Evolutionary conservation across 2,329 filamentous ascomycete species (phyloP).

Genomic region (Fusarium goolgardi): DNA sequence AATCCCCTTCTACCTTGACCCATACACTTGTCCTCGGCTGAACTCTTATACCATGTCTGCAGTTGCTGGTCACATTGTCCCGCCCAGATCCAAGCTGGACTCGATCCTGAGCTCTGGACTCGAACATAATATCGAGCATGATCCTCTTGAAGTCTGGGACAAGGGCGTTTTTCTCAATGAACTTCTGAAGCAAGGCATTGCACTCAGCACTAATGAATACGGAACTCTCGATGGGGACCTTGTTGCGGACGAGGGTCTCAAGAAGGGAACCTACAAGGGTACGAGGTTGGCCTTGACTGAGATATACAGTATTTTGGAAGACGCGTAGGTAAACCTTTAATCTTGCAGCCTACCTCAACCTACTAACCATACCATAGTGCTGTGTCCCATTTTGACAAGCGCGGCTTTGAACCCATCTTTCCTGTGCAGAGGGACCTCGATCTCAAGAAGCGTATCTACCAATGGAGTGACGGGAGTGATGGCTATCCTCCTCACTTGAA

Average conservation of each 20-base stretch:
- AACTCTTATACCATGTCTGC: background rate
- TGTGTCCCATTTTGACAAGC: constrained; percentile 10
- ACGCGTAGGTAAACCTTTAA: constrained; percentile 5
- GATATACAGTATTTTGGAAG: constrained; percentile 24
- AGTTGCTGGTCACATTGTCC: background rate
- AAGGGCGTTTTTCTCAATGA: constrained; percentile 35
- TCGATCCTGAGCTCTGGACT: constrained; percentile 25
- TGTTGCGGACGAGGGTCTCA: constrained; percentile 8
- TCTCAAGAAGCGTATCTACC: constrained; percentile 9
- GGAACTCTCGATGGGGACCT: constrained; percentile 1
- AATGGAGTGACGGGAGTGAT: constrained; percentile 22
- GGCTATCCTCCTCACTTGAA: constrained; percentile 26
- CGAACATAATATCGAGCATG: constrained; percentile 12
- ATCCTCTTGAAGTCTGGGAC: constrained; percentile 22
- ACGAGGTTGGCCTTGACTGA: constrained; percentile 28
- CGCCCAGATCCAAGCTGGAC: constrained; percentile 5
- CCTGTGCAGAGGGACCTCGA: constrained; percentile 16
- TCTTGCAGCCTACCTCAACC: accelerated
- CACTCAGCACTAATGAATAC: constrained; percentile 13
- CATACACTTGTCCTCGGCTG: background rate
- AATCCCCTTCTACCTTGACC: background rate
- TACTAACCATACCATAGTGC: background rate
- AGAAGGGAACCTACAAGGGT: constrained; percentile 24
- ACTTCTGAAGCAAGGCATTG: constrained; percentile 20
- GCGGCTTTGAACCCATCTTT: constrained; percentile 21